A percentile compares a stretch with the other conserved stretches of the same genome.
phyloP scores from a whole-genome alignment of 768 basidiomycete genomes.

The Lactarius tabidus region DNA sequence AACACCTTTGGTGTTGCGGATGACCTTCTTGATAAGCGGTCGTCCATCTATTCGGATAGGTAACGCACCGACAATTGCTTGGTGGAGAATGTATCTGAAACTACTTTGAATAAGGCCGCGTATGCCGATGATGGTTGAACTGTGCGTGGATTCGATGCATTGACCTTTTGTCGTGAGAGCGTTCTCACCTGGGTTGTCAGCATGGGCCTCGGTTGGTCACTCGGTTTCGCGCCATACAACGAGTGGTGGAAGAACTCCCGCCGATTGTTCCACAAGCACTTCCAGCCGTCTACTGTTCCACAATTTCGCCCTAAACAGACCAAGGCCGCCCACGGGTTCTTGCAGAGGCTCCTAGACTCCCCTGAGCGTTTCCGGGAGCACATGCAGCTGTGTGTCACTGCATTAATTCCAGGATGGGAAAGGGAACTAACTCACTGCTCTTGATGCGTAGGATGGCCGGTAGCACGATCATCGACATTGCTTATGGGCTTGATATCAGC shows the following conservation, averaged over 20 bases:
- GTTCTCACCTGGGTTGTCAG: not conserved
- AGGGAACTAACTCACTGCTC: not conserved
- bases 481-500: constrained; percentile 24
- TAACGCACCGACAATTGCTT: not conserved
- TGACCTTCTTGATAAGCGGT: constrained; percentile 39
- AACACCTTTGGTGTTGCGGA: constrained; percentile 35
- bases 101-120: constrained; percentile 15
- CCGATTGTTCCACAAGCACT: constrained; percentile 32
- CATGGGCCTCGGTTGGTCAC: constrained; percentile 25
- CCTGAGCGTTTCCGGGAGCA: constrained; percentile 35
- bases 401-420: not conserved
- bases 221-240: constrained; percentile 32
- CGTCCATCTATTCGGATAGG: constrained; percentile 38
- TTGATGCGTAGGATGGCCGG: constrained; percentile 17
- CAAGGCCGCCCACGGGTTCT: constrained; percentile 32
- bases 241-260: constrained; percentile 35
- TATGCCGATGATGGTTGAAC: constrained; percentile 25
- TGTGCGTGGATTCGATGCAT: constrained; percentile 7
- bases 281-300: constrained; percentile 24
- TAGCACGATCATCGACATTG: constrained; percentile 22
- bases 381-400: constrained; percentile 34
- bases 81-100: not conserved
- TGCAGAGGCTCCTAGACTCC: constrained; percentile 33
- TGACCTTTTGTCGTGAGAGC: no score
- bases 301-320: constrained; percentile 33